Evolutionary conservation across 106 monocot genomes (phyloP), one percentile per base, ranked within the genome.

Genomic region (Xerophyta viscosa): DNA sequence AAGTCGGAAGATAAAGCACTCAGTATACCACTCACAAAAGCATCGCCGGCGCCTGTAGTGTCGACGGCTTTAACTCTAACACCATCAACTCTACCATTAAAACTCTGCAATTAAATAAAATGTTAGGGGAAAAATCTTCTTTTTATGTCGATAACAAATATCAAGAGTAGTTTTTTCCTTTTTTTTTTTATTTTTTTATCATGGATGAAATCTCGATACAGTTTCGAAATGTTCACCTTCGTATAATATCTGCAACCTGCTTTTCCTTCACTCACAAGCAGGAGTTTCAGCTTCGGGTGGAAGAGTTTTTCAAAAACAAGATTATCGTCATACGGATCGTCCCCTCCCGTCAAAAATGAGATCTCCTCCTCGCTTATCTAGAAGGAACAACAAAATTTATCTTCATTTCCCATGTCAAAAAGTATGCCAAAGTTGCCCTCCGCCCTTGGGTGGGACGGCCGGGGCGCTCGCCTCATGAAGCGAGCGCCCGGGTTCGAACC

Each of bases 161-260:
- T n/a, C n/a, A n/a, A n/a, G n/a, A n/a, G n/a, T n/a, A n/a, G n/a
- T n/a, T n/a, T n/a, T n/a, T n/a, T n/a, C n/a, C n/a, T n/a, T n/a
- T n/a, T n/a, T n/a, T n/a, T n/a, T n/a, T n/a, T n/a, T n/a, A n/a
- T n/a, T n/a, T n/a, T n/a, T n/a, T n/a, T n/a, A n/a, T n/a, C n/a
- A n/a, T n/a, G n/a, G n/a, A n/a, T n/a, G n/a, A n/a, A n/a, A n/a
- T n/a, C n/a, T n/a, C n/a, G n/a, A n/a, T n/a, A n/a, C n/a, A n/a
- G n/a, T n/a, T n/a, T n/a, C n/a, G n/a, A n/a, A n/a, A n/a, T n/a
- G n/a, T 11, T 33, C 65, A 77, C 71, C 71, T 66, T 71, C 9
- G 77, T 77, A 61, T 71, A 77, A 31, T 77, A 77, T 62, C 77
- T 77, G 71, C 77, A 77, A 6, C 77, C 77, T 6, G 60, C 61